Conservation (phyloP, 2,329 filamentous ascomycete species). For the Fusarium palustre region DNA sequence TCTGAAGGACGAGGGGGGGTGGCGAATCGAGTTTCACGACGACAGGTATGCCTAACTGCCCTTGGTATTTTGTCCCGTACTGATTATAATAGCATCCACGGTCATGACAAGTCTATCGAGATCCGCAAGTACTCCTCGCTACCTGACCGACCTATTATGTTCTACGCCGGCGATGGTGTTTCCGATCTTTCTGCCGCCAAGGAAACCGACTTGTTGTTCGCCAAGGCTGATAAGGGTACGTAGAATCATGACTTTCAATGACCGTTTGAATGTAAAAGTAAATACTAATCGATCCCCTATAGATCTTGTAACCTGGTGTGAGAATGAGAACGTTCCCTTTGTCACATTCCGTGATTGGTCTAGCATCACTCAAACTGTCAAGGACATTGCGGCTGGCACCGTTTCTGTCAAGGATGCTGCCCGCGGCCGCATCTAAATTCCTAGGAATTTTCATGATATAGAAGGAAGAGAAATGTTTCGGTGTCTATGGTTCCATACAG, state of each 20-base stretch:
- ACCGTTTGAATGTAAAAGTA: not conserved
- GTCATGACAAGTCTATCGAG: constrained; percentile 96
- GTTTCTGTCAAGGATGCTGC: constrained; percentile 78
- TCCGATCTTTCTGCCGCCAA: constrained; percentile 91
- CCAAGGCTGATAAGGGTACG: constrained; percentile 87
- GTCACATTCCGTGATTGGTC: constrained; percentile 88
- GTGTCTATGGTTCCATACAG: constrained; percentile 14
- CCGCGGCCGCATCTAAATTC: constrained; percentile 56
- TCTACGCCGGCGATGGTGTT: constrained; percentile 96
- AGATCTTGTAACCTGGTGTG: constrained; percentile 91
- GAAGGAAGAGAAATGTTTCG: not conserved
- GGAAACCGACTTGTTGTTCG: constrained; percentile 93
- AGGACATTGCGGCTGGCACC: constrained; percentile 81
- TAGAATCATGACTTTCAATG: constrained; percentile 4
- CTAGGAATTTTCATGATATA: constrained; percentile 5
- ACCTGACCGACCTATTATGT: constrained; percentile 81
- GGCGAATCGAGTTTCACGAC: constrained; percentile 90
- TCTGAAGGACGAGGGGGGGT: constrained; percentile 84
- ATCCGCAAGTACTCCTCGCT: constrained; percentile 87
- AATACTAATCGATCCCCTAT: constrained; percentile 20
- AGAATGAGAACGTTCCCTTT: constrained; percentile 85
- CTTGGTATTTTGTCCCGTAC: not conserved
- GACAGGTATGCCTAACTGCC: constrained; percentile 67
- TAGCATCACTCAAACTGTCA: constrained; percentile 79
- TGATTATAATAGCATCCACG: constrained; percentile 72